Base-by-base conservation (phyloP, 148 eudicot genomes). In the Chenopodium album region DNA sequence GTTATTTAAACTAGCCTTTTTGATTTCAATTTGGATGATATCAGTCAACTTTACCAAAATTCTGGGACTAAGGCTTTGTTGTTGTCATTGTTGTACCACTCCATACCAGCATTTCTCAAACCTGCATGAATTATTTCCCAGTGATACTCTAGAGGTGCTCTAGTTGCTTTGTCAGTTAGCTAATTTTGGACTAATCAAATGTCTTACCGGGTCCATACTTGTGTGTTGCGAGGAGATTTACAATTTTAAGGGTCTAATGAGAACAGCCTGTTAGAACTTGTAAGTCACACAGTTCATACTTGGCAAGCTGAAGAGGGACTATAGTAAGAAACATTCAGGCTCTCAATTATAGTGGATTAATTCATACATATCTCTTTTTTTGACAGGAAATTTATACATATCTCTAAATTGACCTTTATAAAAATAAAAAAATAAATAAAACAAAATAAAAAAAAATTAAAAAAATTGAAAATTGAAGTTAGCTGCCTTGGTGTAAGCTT, bases 1-100 rank as follows among this genome's bases (percentile, higher is more conserved):
- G 98, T 94, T 73, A 60, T 72, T 71, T 29, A 14, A 26, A 50
- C 3, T 70, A 70, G 29, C 62, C 70, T 26, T 67, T 52, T 86
- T 71, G 8, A 26, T 71, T 47, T 76, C 22, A 34, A 64, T 54
- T 60, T 74, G 76, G 37, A 48, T 28, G 31, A 34, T 34, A 34
- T 34, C 37, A 34, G 37, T 34, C 37, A 34, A 34, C 37, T 34
- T 34, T 34, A 34, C 37, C 37, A 34, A 34, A 34, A 34, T 34
- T 34, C 37, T 34, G 37, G 37, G 37, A 34, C 37, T 34, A 34
- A 34, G 37, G 37, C 37, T 34, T 34, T 34, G 37, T 34, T 34
- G 37, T 34, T 34, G 37, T 34, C 37, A 34, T 34, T 34, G 37
- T 34, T 34, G 37, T 34, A 34, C 37, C 37, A 34, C 37, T 34